A percentile compares a stretch with the other conserved stretches of the same genome.
Conservation (phyloP, 1,284 basidiomycete species). For the Cryptococcus sp. region DNA sequence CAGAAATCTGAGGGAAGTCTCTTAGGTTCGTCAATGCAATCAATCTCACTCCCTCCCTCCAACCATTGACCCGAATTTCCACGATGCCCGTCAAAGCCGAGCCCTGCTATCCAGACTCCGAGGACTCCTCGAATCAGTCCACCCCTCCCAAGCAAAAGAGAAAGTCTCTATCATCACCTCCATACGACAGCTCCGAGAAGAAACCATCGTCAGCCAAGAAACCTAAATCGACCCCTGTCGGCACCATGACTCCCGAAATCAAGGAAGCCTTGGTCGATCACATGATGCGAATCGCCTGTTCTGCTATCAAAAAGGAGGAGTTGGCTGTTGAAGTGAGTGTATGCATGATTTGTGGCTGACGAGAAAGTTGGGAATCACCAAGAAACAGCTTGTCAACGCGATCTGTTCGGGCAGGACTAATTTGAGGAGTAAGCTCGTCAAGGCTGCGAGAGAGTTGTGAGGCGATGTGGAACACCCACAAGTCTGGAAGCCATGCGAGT, state of each 20-base stretch:
- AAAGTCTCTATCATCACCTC: no score
- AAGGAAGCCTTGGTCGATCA: neutral
- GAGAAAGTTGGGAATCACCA: neutral
- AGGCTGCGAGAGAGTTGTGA: neutral
- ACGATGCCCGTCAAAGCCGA: no score
- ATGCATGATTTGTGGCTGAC: neutral
- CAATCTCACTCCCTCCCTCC: no score
- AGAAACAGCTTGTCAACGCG: neutral
- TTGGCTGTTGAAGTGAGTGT: neutral
- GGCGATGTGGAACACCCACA: neutral
- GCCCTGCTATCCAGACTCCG: no score
- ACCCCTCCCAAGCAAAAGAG: no score
- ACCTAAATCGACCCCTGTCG: neutral
- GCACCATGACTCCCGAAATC: neutral
- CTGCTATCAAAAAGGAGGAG: neutral
- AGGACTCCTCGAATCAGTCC: no score
- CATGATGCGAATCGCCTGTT: neutral
- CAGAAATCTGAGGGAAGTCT: no score
- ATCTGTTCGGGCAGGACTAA: neutral
- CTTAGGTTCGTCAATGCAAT: no score
- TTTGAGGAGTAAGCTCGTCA: neutral
- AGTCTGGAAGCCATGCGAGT: no score
- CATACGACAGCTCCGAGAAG: no score
- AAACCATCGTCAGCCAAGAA: no score
- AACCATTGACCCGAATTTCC: no score